Base-by-base conservation (phyloP, 2,329 filamentous ascomycete species). In the Bipolaris zeicola region DNA sequence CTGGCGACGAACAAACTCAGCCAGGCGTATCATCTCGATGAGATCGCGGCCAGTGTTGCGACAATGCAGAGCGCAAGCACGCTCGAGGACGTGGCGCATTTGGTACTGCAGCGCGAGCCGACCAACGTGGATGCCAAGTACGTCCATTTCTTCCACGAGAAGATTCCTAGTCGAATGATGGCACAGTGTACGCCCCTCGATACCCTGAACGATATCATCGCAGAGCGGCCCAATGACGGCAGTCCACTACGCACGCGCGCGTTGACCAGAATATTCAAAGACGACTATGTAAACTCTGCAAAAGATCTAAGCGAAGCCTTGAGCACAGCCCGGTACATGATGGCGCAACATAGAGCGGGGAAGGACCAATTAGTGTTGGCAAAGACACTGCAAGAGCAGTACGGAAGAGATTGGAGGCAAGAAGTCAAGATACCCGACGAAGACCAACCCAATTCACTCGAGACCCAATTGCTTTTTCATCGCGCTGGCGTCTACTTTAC, bases 121-220 rank as follows among this genome's bases (percentile, higher is more conserved):
- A 73, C 82, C 48, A 87, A 92, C 68, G 76, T 81, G 41, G 89
- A 95, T 68, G 91, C 90, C 26, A 89, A 89, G 74, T 95, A 95
- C 71, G 91, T 95, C n/a, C 89, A 95, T 72, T 95, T 94, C 78
- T 96, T 96, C 75, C 90, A 94, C 76, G 90, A 96, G 77, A 95
- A 94, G 83, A 93, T 95, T 24, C 89, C 90, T 1, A 89, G 87
- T 38, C 80, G 89, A 39, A 87, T 89, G 71, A 79, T 95, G 72
- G 89, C 87, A 34, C 85, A 91, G 67, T 87, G 84, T 65, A 93
- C 90, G 7, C 88, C 85, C 60, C 76, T 93, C 54, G 78, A 84
- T 50, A 82, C 87, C 3, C 75, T 96, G 62, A 81, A 87, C 70
- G 84, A 90, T 36, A 85, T 94, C 53, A 87, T 93, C 57, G 77